These are phyloP conservation scores for Stylonectria norvegica DNA, from an alignment of 2,329 filamentous ascomycete species.

Conservation along the genomic window DNA sequence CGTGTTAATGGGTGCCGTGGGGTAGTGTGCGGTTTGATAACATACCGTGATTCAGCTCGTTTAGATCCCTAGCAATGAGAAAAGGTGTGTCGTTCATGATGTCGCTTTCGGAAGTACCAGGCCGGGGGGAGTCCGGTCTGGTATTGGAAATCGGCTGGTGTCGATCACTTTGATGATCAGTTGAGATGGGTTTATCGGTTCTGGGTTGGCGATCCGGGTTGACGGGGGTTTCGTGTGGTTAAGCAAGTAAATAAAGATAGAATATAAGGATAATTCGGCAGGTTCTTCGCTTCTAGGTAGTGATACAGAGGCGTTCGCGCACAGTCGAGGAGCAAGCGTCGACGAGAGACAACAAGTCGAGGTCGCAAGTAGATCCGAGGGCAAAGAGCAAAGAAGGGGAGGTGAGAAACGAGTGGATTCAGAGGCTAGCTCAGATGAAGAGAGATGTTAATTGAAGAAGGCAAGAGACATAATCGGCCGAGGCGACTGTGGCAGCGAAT, in stretches of 20 bases:
- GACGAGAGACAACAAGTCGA: constrained; percentile 11
- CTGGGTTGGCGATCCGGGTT: constrained; percentile 11
- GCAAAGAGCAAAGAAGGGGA: constrained; percentile 10
- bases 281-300: constrained; percentile 4
- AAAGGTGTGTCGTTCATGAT: constrained; percentile 21
- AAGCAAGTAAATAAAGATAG: constrained; percentile 7
- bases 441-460: constrained; percentile 30
- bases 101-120: constrained; percentile 2
- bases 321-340: constrained; percentile 8
- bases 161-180: constrained; percentile 26
- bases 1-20: constrained; percentile 10
- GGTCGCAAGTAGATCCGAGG: constrained; percentile 13
- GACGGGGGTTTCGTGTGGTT: constrained; percentile 1
- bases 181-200: constrained; percentile 12
- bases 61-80: constrained; percentile 27
- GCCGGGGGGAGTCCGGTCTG: constrained; percentile 6
- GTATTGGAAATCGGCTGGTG: constrained; percentile 12
- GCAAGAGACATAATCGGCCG: constrained; percentile 36
- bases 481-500: constrained; percentile 21
- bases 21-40: background rate
- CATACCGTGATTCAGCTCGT: constrained; percentile 32
- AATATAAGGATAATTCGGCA: constrained; percentile 7
- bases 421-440: constrained; percentile 45
- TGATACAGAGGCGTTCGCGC: constrained; percentile 5
- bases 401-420: constrained; percentile 42